Evolutionary conservation across 75 land plant species (phyloP).

Genomic region (Larix kaempferi): DNA sequence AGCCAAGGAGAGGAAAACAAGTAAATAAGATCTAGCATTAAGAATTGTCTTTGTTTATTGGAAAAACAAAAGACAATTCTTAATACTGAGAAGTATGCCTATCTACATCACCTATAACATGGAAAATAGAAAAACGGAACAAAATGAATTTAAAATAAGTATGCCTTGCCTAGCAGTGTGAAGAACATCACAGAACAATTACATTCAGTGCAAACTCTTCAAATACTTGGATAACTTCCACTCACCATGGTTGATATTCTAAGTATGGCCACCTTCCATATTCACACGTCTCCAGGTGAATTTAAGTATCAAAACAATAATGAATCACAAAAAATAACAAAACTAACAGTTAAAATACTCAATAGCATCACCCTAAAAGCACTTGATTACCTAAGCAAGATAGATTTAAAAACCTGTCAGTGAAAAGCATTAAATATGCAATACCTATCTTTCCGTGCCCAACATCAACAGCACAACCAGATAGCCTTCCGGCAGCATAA

Average conservation of each 20-base stretch:
- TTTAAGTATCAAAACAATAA: neutral
- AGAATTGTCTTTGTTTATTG: no score
- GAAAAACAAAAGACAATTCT: no score
- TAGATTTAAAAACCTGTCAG: neutral
- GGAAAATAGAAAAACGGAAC: no score
- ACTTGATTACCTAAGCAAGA: neutral
- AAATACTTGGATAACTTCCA: neutral
- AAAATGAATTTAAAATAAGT: no score
- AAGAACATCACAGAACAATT: no score
- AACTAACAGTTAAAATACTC: neutral
- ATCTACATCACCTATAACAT: no score
- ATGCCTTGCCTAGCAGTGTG: no score
- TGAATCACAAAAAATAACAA: neutral
- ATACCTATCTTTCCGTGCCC: constrained; percentile 99
- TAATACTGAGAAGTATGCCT: no score
- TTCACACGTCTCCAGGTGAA: neutral
- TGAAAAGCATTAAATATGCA: neutral
- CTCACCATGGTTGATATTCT: neutral
- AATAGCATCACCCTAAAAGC: neutral
- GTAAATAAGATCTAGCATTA: no score
- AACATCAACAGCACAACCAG: constrained; percentile 97
- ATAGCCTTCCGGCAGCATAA: constrained; percentile 98
- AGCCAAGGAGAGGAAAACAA: no score
- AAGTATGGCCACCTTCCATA: neutral
- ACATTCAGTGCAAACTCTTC: no score